Conservation (phyloP, 2,329 filamentous ascomycete species). For the Exophiala alcalophila region DNA sequence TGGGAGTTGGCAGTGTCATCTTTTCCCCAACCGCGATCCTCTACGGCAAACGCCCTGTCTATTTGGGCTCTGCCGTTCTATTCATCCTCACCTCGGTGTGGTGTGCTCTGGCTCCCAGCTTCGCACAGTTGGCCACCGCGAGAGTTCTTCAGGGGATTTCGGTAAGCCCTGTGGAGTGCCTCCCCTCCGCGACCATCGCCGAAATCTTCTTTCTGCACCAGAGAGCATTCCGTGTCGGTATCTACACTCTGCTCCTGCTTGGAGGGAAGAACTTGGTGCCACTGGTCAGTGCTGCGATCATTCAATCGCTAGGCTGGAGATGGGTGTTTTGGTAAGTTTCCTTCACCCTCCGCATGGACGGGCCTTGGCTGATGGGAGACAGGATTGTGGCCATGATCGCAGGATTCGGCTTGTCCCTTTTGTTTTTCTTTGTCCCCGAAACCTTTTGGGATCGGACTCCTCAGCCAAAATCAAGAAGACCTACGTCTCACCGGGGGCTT, state of each 20-base stretch:
- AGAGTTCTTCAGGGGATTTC: slow-evolving; percentile 84
- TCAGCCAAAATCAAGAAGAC: slow-evolving; percentile 43
- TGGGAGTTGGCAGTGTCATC: slow-evolving; percentile 79
- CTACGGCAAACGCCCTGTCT: slow-evolving; percentile 86
- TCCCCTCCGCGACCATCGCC: slow-evolving; percentile 89
- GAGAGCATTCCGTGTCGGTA: slow-evolving; percentile 84
- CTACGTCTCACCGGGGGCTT: slow-evolving; percentile 31
- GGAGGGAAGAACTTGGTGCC: slow-evolving; percentile 91
- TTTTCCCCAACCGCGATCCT: slow-evolving; percentile 88
- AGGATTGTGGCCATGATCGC: slow-evolving; percentile 68
- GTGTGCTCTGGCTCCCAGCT: slow-evolving; percentile 81
- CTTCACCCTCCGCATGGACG: too few relatives aligned
- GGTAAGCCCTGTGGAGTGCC: slow-evolving; percentile 84
- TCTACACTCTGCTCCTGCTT: slow-evolving; percentile 84
- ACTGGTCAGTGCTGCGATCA: slow-evolving; percentile 79
- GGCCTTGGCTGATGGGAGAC: too few relatives aligned
- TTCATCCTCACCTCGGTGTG: slow-evolving; percentile 76
- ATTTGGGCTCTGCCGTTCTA: slow-evolving; percentile 72
- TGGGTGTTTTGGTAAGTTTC: slow-evolving; percentile 72
- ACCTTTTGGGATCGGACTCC: slow-evolving; percentile 93
- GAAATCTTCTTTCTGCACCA: slow-evolving; percentile 97
- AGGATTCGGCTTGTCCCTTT: slow-evolving; percentile 63
- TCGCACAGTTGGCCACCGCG: slow-evolving; percentile 73
- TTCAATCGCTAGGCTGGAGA: slow-evolving; percentile 74
- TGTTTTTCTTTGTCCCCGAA: slow-evolving; percentile 91